Evolutionary conservation across 2,329 filamentous ascomycete species (phyloP).

Genomic region (Paramyrothecium sp.): DNA sequence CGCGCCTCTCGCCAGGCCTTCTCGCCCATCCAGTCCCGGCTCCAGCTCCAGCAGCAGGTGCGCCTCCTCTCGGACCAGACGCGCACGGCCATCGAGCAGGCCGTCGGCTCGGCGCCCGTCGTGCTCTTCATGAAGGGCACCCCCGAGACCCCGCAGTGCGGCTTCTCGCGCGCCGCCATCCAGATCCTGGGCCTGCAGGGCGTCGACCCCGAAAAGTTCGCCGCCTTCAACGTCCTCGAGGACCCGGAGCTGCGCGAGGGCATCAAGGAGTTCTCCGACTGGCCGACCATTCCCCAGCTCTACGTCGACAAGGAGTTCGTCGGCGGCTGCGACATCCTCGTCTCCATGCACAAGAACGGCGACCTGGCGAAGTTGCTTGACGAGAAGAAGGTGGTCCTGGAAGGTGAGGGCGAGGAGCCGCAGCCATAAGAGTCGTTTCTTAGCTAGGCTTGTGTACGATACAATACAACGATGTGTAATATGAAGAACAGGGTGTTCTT

Average conservation of each 20-base stretch:
- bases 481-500: not conserved
- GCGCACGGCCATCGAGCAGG: constrained; percentile 82
- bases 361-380: constrained; percentile 89
- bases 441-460: not conserved
- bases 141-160: constrained; percentile 92
- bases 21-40: constrained; percentile 19
- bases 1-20: constrained; percentile 18
- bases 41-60: constrained; percentile 32
- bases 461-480: not conserved
- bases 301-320: constrained; percentile 96
- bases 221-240: constrained; percentile 97
- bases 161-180: constrained; percentile 92
- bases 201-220: constrained; percentile 92
- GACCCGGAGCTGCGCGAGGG: constrained; percentile 83
- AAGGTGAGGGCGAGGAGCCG: constrained; percentile 44
- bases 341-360: constrained; percentile 96
- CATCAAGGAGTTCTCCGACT: constrained; percentile 99
- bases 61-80: constrained; percentile 81
- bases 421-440: constrained; percentile 20
- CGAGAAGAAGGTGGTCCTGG: constrained; percentile 80
- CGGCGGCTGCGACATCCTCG: constrained; percentile 94
- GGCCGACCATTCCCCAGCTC: constrained; percentile 97
- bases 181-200: constrained; percentile 94
- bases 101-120: constrained; percentile 82
- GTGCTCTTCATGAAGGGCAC: constrained; percentile 99